A percentile compares a stretch with the other conserved stretches of the same genome.
These are phyloP conservation scores for Macrolepiota dolichaula DNA, from an alignment of 768 basidiomycete genomes.

Conservation along the genomic window DNA sequence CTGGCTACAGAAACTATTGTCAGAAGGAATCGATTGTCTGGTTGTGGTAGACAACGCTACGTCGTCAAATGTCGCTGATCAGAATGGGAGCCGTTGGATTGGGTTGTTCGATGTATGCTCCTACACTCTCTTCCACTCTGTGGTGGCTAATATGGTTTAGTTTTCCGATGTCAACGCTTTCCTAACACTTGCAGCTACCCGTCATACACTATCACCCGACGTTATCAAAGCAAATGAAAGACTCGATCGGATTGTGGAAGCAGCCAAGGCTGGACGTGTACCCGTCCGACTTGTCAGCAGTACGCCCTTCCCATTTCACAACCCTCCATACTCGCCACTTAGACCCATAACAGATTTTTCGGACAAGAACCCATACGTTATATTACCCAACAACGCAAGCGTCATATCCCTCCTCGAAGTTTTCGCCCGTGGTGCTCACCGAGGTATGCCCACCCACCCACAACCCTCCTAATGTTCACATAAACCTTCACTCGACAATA, in stretches of 20 bases:
- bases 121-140: not conserved
- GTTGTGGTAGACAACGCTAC: conserved; percentile 37
- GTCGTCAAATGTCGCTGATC: conserved; percentile 11
- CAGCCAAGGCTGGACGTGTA: conserved; percentile 71
- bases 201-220: conserved; percentile 64
- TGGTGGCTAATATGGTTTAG: conserved; percentile 29
- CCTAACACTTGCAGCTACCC: conserved; percentile 75
- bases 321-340: not conserved
- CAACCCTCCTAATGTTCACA: not conserved
- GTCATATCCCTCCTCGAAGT: conserved; percentile 58
- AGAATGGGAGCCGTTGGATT: conserved; percentile 28
- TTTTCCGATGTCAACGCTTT: conserved; percentile 89
- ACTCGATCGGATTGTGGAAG: conserved; percentile 65
- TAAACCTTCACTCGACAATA: not conserved
- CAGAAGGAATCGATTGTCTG: conserved; percentile 62
- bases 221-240: conserved; percentile 57
- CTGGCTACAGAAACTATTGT: conserved; percentile 15
- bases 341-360: conserved; percentile 58
- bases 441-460: conserved; percentile 40
- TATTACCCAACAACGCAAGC: conserved; percentile 59
- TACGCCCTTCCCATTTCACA: conserved; percentile 37
- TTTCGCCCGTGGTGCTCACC: conserved; percentile 70
- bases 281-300: conserved; percentile 77
- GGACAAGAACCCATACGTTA: conserved; percentile 77
- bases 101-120: conserved; percentile 75